phyloP scores from a whole-genome alignment of 257 asterid species.

The Leonotis leonurus region DNA sequence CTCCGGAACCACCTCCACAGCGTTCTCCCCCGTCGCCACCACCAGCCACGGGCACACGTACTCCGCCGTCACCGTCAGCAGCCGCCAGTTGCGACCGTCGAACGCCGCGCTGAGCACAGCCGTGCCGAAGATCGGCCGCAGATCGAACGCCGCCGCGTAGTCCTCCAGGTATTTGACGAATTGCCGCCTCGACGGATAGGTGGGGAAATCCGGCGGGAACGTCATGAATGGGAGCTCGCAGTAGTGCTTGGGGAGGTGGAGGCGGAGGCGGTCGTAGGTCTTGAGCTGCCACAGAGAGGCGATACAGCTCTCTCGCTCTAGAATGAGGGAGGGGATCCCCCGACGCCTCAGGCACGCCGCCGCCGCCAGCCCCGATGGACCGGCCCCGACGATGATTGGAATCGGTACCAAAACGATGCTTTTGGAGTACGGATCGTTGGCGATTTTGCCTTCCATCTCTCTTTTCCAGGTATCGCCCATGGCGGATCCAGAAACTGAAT shows the following conservation, averaged over 20 bases:
- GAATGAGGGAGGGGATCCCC: slow-evolving; percentile 47
- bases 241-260: slow-evolving; percentile 64
- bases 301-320: slow-evolving; percentile 63
- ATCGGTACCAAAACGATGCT: slow-evolving; percentile 34
- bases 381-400: slow-evolving; percentile 65
- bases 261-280: slow-evolving; percentile 65
- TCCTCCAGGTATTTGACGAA: slow-evolving; percentile 49
- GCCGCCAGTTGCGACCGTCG: slow-evolving; percentile 48
- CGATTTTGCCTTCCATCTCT: slow-evolving; percentile 13
- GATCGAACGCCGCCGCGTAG: slow-evolving; percentile 40
- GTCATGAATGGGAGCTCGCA: slow-evolving; percentile 71
- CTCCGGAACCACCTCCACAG: slow-evolving; percentile 59
- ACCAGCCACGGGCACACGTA: slow-evolving; percentile 60
- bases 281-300: slow-evolving; percentile 77
- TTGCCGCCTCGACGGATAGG: slow-evolving; percentile 46
- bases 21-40: slow-evolving; percentile 93
- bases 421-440: slow-evolving; percentile 7
- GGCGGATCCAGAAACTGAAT: not conserved
- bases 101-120: slow-evolving; percentile 39
- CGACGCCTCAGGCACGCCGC: slow-evolving; percentile 52
- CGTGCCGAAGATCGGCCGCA: slow-evolving; percentile 43
- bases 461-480: slow-evolving; percentile 9
- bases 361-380: slow-evolving; percentile 66
- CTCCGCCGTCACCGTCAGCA: slow-evolving; percentile 35
- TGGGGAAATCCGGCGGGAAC: slow-evolving; percentile 45